Base-by-base conservation (phyloP, 148 eudicot species). In the Diospyros kaki region DNA sequence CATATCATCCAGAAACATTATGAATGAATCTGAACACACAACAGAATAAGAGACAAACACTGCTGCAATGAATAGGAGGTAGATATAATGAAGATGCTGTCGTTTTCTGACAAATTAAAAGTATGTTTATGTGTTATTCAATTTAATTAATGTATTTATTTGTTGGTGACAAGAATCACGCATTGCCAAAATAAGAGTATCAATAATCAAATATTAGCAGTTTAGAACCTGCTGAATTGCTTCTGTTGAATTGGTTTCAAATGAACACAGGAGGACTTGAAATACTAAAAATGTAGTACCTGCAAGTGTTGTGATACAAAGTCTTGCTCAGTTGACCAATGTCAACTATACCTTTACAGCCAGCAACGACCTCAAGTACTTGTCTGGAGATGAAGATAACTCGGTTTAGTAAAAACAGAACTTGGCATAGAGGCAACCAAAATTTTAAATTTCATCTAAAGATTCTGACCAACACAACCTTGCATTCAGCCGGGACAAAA, bases 351-450 rank as follows among this genome's bases (percentile, higher is more conserved):
- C 90, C 93, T 86, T 91, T 95, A 81, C 94, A 87, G 42, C 94
- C 97, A 80, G 90, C 94, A 61, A 95, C 97, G 46, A 93, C 97
- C 88, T 95, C 98, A 78, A 95, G 99, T 56, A 95, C 99, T 89
- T 95, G 99, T 91, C 99, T 95, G 80, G 50, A 81, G 44, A 63
- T 11, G 9, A 70, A 46, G 60, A 70, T 64, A 55, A 53, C 55
- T 11, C 52, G 52, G 61, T 71, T 40, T 45, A 43, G 44, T 58
- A 17, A 55, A 14, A 43, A 58, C 52, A 48, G 17, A 43, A 14
- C 0, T 12, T 43, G 11, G 51, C 4, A 11, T 12, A 42, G 38
- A 39, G 48, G 14, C 61, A 55, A 74, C n/a, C 51, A 69, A 51
- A 66, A 48, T 28, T 28, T 28, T 28, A 28, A 28, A 28, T 28